Percentiles rank a stretch among this genome's conserved stretches.
These are phyloP conservation scores for Hamiltosporidium tvaerminnensis DNA, from an alignment of 371 early-diverging fungal species.

Conservation along the genomic window DNA sequence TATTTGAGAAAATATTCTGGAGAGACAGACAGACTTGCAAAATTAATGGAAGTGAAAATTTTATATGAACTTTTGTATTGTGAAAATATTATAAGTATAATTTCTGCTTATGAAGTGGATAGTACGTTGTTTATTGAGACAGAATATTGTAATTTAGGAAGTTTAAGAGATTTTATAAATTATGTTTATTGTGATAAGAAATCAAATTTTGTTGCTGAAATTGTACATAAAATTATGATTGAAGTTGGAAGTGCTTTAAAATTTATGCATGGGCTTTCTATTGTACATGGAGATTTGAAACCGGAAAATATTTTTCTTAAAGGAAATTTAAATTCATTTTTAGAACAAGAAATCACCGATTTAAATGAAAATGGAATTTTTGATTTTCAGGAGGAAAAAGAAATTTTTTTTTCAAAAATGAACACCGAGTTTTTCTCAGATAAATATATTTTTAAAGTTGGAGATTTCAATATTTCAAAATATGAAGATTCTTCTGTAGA, in stretches of 20 bases:
- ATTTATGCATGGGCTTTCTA: conserved; percentile 43
- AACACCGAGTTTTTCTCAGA: neutral
- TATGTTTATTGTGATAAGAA: neutral
- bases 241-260: conserved; percentile 40
- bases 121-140: conserved; percentile 32
- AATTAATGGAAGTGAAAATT: neutral
- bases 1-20: neutral
- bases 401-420: neutral
- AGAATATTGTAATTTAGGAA: conserved; percentile 12
- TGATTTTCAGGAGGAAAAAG: neutral
- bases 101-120: conserved; percentile 20
- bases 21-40: neutral
- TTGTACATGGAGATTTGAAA: conserved; percentile 54
- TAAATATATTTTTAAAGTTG: conserved; percentile 22
- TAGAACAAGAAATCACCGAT: neutral
- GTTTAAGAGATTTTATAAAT: neutral
- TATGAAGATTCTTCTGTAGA: conserved; percentile 3
- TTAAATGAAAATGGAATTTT: neutral
- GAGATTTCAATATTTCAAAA: conserved; percentile 45
- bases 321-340: too few relatives aligned
- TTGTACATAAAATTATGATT: neutral
- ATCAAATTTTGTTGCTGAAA: neutral
- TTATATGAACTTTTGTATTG: neutral
- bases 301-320: conserved; percentile 49
- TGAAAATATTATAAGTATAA: neutral